Percentiles rank a stretch among this genome's conserved stretches.
These are phyloP conservation scores for Aspergillus cejpii DNA, from an alignment of 2,329 filamentous ascomycete species.

Conservation along the genomic window DNA sequence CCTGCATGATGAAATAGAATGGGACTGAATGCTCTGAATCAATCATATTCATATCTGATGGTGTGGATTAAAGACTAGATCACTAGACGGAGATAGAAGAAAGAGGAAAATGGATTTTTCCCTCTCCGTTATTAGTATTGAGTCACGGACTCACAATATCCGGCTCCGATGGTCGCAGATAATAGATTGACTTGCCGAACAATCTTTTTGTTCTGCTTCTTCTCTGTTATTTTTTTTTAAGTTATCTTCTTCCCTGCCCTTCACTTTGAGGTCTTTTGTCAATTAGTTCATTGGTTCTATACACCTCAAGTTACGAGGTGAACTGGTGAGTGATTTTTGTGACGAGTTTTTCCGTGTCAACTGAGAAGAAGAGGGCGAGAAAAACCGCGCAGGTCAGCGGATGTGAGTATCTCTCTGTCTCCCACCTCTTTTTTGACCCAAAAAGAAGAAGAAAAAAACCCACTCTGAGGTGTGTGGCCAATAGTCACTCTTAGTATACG, in stretches of 20 bases:
- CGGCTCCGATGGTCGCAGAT: slow-evolving; percentile 21
- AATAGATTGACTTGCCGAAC: slow-evolving; percentile 1
- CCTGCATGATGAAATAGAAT: slow-evolving; percentile 3
- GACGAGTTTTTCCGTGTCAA: not conserved
- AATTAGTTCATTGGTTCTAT: not conserved
- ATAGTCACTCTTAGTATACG: slow-evolving; percentile 6
- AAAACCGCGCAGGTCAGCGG: slow-evolving; percentile 18
- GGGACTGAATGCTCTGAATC: slow-evolving; percentile 3
- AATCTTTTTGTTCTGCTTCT: slow-evolving; percentile 9
- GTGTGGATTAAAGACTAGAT: not conserved
- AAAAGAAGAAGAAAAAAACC: slow-evolving; percentile 2
- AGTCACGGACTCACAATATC: slow-evolving; percentile 9
- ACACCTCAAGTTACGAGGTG: not conserved
- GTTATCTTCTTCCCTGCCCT: slow-evolving; percentile 4
- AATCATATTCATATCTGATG: not conserved
- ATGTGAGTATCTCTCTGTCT: slow-evolving; percentile 4
- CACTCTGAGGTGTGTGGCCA: slow-evolving; percentile 22
- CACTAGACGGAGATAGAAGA: not conserved
- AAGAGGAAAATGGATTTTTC: not conserved
- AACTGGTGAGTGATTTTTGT: not conserved
- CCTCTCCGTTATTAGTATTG: slow-evolving; percentile 3
- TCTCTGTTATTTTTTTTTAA: slow-evolving; percentile 7
- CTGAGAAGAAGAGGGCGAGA: not conserved
- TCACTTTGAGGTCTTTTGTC: not conserved
- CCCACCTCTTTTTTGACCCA: slow-evolving; percentile 15